phyloP scores from a whole-genome alignment of 2,329 filamentous ascomycete genomes.

The Acrodontium crateriforme region DNA sequence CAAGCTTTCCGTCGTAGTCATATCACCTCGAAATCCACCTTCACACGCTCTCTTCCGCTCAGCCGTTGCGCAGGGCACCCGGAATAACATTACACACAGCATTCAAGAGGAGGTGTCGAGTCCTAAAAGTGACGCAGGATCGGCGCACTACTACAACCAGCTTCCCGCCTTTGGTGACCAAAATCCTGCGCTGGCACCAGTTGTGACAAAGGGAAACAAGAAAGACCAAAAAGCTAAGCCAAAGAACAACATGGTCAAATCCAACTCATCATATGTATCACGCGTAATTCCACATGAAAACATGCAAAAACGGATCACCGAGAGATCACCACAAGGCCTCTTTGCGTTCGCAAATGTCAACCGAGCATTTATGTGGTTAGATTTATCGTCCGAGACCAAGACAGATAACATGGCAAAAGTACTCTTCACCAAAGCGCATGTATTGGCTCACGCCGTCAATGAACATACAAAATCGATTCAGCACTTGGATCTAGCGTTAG shows the following conservation, averaged over 20 bases:
- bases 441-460: constrained; percentile 89
- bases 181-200: constrained; percentile 57
- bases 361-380: constrained; percentile 89
- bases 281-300: constrained; percentile 82
- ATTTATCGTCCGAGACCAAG: constrained; percentile 64
- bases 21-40: constrained; percentile 42
- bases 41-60: constrained; percentile 29
- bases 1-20: constrained; percentile 62
- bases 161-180: constrained; percentile 69
- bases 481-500: constrained; percentile 86
- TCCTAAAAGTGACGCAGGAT: constrained; percentile 32
- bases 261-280: constrained; percentile 97
- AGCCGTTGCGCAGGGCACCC: constrained; percentile 26
- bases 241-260: constrained; percentile 97
- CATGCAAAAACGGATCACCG: constrained; percentile 62
- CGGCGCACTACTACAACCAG: constrained; percentile 18
- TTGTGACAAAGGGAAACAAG: constrained; percentile 51
- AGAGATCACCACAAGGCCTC: constrained; percentile 63
- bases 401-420: constrained; percentile 91
- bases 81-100: constrained; percentile 26
- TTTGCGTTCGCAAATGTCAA: constrained; percentile 95
- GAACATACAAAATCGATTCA: constrained; percentile 59
- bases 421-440: constrained; percentile 90
- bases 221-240: constrained; percentile 70
- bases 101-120: constrained; percentile 35